phyloP scores from a whole-genome alignment of 2,329 filamentous ascomycete genomes.

The Fusarium praegraminearum region DNA sequence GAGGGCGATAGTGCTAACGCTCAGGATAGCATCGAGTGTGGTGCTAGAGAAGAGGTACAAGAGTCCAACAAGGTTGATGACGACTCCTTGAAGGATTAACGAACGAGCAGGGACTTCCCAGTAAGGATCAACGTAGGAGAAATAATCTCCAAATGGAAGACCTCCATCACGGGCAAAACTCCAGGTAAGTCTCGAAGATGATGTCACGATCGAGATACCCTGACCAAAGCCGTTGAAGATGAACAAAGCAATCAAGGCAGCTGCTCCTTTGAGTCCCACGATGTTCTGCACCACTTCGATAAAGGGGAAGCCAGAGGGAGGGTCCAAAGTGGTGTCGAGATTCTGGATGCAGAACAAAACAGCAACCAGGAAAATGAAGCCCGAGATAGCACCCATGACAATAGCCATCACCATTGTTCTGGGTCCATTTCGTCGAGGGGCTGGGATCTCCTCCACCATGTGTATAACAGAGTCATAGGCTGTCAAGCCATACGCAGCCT shows the following conservation, averaged over 20 bases:
- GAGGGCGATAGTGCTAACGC: conserved; percentile 67
- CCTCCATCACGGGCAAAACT: conserved; percentile 66
- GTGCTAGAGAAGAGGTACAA: conserved; percentile 67
- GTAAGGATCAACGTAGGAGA: conserved; percentile 56
- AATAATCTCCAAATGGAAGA: conserved; percentile 58
- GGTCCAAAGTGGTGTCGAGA: conserved; percentile 55
- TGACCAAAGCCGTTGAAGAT: conserved; percentile 68
- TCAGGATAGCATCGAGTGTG: conserved; percentile 64
- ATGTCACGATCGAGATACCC: conserved; percentile 63
- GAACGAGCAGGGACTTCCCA: conserved; percentile 67
- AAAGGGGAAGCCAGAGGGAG: conserved; percentile 59
- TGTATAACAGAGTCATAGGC: conserved; percentile 70
- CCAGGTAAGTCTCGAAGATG: conserved; percentile 64
- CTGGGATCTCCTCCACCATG: conserved; percentile 68
- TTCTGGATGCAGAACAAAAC: conserved; percentile 64
- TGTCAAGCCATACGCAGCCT: conserved; percentile 63
- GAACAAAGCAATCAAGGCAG: conserved; percentile 62
- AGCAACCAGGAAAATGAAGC: conserved; percentile 63
- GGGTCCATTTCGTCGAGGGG: conserved; percentile 62
- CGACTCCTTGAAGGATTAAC: conserved; percentile 62
- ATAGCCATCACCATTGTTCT: conserved; percentile 65
- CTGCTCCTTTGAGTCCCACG: conserved; percentile 53
- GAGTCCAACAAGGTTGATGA: conserved; percentile 60
- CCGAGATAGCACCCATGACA: conserved; percentile 59
- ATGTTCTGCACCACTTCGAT: conserved; percentile 59